A percentile compares a stretch with the other conserved stretches of the same genome.
phyloP scores from a whole-genome alignment of 495 filamentous ascomycete species.

The Xylona heveae region DNA sequence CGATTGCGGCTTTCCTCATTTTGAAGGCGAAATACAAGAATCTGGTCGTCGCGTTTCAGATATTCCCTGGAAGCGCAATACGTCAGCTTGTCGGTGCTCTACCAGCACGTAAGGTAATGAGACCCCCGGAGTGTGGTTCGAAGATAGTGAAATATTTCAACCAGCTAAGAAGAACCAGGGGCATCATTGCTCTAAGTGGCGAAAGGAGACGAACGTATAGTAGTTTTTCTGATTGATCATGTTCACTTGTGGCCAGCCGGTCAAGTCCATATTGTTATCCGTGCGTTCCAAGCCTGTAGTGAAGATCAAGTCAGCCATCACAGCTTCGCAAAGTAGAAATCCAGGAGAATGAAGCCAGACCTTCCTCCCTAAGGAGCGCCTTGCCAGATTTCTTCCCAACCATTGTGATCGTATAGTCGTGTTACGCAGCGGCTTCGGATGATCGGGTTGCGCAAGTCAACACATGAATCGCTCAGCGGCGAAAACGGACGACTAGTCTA shows the following conservation, averaged over 20 bases:
- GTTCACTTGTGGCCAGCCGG: slow-evolving; percentile 75
- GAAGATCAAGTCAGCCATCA: slow-evolving; percentile 1
- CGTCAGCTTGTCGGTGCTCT: slow-evolving; percentile 13
- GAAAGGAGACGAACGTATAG: slow-evolving; percentile 55
- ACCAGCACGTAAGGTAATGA: background rate
- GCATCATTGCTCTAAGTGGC: background rate
- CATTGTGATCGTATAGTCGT: slow-evolving; percentile 27
- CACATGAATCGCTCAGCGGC: no score
- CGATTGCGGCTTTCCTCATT: slow-evolving; percentile 59
- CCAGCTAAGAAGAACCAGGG: no score
- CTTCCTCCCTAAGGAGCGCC: slow-evolving; percentile 41
- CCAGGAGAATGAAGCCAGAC: no score
- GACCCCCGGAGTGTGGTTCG: no score
- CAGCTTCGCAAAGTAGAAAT: no score
- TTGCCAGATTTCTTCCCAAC: slow-evolving; percentile 44
- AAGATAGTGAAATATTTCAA: slow-evolving; percentile 1
- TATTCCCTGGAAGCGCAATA: slow-evolving; percentile 44
- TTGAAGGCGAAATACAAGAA: slow-evolving; percentile 68
- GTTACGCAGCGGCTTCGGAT: no score
- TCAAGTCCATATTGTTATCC: slow-evolving; percentile 91
- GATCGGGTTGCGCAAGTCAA: no score
- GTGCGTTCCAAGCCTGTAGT: slow-evolving; percentile 72
- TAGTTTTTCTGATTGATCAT: slow-evolving; percentile 99
- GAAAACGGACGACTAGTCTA: no score
- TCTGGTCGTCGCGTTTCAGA: slow-evolving; percentile 93